Evolutionary conservation across 2,329 filamentous ascomycete species (phyloP).

Genomic region (Elsinoe perseae): DNA sequence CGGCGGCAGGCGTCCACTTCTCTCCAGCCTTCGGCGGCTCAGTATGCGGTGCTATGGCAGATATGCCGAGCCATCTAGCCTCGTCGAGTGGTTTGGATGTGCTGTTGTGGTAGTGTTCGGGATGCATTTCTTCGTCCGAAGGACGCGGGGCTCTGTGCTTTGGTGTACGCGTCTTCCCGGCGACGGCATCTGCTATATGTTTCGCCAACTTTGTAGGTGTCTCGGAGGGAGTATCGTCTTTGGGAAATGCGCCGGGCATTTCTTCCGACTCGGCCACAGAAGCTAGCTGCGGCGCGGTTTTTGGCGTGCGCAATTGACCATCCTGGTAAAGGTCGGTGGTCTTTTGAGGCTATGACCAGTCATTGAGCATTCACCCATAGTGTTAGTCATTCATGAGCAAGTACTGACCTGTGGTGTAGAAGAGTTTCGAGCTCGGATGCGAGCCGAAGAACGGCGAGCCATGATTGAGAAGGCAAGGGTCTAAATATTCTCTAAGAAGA

Average conservation of each 20-base stretch:
- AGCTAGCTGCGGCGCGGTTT: conserved; percentile 34
- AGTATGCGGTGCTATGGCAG: conserved; percentile 57
- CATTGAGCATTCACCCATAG: too few relatives aligned
- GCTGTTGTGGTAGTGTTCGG: conserved; percentile 66
- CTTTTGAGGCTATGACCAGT: conserved; percentile 19
- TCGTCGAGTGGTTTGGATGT: conserved; percentile 72
- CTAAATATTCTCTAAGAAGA: not conserved
- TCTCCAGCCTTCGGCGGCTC: conserved; percentile 38
- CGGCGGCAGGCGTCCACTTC: conserved; percentile 41
- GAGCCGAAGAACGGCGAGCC: conserved; percentile 30
- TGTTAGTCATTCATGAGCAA: not conserved
- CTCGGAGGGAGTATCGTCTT: conserved; percentile 21
- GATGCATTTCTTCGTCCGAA: conserved; percentile 78
- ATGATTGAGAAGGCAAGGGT: conserved; percentile 20
- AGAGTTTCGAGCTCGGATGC: conserved; percentile 26
- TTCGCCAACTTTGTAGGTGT: conserved; percentile 21
- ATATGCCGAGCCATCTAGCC: conserved; percentile 73
- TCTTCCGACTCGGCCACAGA: conserved; percentile 41
- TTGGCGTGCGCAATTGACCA: conserved; percentile 25
- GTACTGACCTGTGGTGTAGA: conserved; percentile 23
- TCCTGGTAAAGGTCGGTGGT: conserved; percentile 31
- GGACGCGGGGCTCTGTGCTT: conserved; percentile 60
- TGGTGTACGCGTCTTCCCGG: conserved; percentile 47
- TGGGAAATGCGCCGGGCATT: conserved; percentile 31
- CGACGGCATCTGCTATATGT: conserved; percentile 16